Base-by-base conservation (phyloP, 345 rosid genomes). In the Salix suchowensis region DNA sequence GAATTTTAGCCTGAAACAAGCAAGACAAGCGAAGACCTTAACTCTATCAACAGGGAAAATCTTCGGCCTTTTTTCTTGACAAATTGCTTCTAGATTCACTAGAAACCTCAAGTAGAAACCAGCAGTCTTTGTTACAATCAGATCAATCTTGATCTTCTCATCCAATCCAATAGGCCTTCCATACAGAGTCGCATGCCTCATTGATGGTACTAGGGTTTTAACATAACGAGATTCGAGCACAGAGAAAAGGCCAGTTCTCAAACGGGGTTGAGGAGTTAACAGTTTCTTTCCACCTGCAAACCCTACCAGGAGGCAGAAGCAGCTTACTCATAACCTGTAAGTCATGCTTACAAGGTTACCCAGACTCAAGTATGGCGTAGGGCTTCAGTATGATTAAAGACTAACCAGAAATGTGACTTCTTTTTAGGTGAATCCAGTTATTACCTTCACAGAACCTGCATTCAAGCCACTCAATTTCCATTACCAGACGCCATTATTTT, bases 391-490 rank as follows among this genome's bases (percentile, higher is more conserved):
- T 50, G 60, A 19, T 54, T 6, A n/a, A 60, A 73, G 52, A 89
- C 94, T 90, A 77, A 91, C 98, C 98, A 79, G 87, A 82, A 92
- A 87, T 85, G 97, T 89, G 87, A 92, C 90, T 88, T 90, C 94
- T 91, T 94, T 94, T 76, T 94, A 0, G 97, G 98, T 19, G 97
- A 88, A 86, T 94, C 97, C 2, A 97, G 98, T 69, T 94, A 91
- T 65, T 65, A 94, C 94, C 86, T 94, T 92, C 68, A 94, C 98
- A 52, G 90, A 91, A n/a, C 40, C 54, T 10, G 98, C 93, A 62
- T 34, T 89, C 85, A 90, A 76, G 76, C 82, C 85, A 13, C 85
- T 85, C 78, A 92, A 68, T 95, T 94, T 88, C 78, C 84, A 71
- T 3, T 28, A 32, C 48, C 54, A 58, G 37, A 52, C 23, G 21